These are phyloP conservation scores for Suillus paluster DNA, from an alignment of 768 basidiomycete species.

Conservation along the genomic window DNA sequence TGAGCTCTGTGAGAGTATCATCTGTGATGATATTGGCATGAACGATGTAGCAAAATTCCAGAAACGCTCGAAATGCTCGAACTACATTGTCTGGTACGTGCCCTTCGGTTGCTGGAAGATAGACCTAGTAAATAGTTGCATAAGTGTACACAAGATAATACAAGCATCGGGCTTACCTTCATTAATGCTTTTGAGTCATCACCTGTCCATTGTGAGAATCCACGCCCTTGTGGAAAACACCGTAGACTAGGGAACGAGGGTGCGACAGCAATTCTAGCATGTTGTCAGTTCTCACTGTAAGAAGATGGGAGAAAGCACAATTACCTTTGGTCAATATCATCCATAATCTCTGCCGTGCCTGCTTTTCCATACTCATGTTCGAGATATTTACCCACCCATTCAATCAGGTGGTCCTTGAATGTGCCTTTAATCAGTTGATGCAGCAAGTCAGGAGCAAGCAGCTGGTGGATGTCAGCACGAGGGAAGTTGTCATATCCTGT, in stretches of 20 bases:
- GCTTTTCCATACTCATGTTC: too few relatives aligned
- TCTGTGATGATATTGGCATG: slow-evolving; percentile 12
- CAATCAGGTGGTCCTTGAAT: too few relatives aligned
- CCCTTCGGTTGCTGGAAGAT: slow-evolving; percentile 33
- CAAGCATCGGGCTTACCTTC: slow-evolving; percentile 18
- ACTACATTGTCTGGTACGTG: slow-evolving; percentile 36
- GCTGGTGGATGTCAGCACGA: too few relatives aligned
- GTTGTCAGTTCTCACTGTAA: neutral
- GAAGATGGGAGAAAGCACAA: neutral
- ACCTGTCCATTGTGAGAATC: slow-evolving; percentile 11
- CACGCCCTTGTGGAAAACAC: slow-evolving; percentile 1
- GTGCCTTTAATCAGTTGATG: too few relatives aligned
- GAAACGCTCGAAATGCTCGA: slow-evolving; percentile 22
- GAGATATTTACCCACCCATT: too few relatives aligned
- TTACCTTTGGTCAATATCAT: slow-evolving; percentile 27
- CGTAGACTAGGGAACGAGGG: slow-evolving; percentile 24
- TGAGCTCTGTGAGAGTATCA: slow-evolving; percentile 9
- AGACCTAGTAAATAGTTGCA: slow-evolving; percentile 27
- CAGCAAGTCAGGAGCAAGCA: too few relatives aligned
- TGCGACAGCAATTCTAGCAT: slow-evolving; percentile 29
- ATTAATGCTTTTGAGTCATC: slow-evolving; percentile 29
- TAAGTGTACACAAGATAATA: neutral
- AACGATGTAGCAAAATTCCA: slow-evolving; percentile 34
- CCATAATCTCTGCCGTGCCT: slow-evolving; percentile 33
- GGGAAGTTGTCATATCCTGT: too few relatives aligned